Conservation (phyloP, 805 yeast genomes). For the Wickerhamiella kurtzmanii region DNA sequence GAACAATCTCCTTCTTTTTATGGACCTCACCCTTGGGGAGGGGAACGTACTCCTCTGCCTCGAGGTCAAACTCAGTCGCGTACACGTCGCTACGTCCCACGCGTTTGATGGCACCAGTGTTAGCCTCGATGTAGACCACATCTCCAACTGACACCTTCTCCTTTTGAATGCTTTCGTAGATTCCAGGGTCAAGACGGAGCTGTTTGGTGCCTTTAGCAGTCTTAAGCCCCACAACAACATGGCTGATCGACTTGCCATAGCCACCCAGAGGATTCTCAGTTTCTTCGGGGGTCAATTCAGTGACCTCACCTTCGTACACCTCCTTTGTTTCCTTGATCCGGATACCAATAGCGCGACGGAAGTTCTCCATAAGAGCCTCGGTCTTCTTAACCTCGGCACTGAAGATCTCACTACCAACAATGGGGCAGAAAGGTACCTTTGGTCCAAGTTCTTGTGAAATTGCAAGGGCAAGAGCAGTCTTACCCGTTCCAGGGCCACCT, state of each 20-base stretch:
- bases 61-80: slow-evolving; percentile 95
- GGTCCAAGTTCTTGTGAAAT: slow-evolving; percentile 93
- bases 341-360: slow-evolving; percentile 90
- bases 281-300: slow-evolving; percentile 90
- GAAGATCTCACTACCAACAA: slow-evolving; percentile 87
- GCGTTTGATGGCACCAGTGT: slow-evolving; percentile 92
- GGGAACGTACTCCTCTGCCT: slow-evolving; percentile 97
- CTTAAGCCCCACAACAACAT: slow-evolving; percentile 86
- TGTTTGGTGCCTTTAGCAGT: slow-evolving; percentile 86
- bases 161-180: slow-evolving; percentile 86
- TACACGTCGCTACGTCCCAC: slow-evolving; percentile 98
- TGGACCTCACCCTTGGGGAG: slow-evolving; percentile 98
- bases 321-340: slow-evolving; percentile 95
- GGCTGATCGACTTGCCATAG: slow-evolving; percentile 90
- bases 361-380: slow-evolving; percentile 89
- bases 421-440: slow-evolving; percentile 94
- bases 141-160: slow-evolving; percentile 93
- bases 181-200: slow-evolving; percentile 78
- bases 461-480: slow-evolving; percentile 92
- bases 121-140: slow-evolving; percentile 92
- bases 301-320: slow-evolving; percentile 96
- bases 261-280: slow-evolving; percentile 95
- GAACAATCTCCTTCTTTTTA: slow-evolving; percentile 94
- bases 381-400: slow-evolving; percentile 97
- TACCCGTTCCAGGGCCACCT: slow-evolving; percentile 98